phyloP scores from a whole-genome alignment of 352 stramenopile genomes.

The Pythium brachiatum region DNA sequence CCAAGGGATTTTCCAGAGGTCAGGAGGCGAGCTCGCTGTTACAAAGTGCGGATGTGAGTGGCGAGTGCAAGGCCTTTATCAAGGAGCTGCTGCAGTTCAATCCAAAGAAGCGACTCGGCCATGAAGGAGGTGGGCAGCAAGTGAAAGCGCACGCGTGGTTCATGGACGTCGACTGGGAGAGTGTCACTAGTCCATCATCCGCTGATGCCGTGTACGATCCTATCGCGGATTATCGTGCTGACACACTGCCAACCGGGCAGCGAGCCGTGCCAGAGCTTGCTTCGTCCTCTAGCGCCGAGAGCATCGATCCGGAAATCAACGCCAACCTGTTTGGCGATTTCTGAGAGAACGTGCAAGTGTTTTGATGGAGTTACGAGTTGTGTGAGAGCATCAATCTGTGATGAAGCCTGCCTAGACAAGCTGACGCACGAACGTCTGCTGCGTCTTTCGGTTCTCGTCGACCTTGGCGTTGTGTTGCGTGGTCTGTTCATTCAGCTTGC shows the following conservation, averaged over 20 bases:
- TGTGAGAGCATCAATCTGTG: neutral
- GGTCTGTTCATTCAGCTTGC: slow-evolving; percentile 37
- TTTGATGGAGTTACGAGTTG: neutral
- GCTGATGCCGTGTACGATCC: slow-evolving; percentile 31
- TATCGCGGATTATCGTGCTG: slow-evolving; percentile 31
- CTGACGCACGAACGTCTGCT: slow-evolving; percentile 39
- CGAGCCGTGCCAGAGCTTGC: neutral
- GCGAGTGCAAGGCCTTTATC: slow-evolving; percentile 11
- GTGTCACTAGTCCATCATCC: neutral
- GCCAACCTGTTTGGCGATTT: slow-evolving; percentile 72
- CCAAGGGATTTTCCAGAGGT: slow-evolving; percentile 9
- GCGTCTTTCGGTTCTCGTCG: slow-evolving; percentile 44
- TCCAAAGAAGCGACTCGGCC: slow-evolving; percentile 42
- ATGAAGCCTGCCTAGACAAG: slow-evolving; percentile 14
- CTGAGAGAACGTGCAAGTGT: slow-evolving; percentile 22
- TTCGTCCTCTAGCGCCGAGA: slow-evolving; percentile 61
- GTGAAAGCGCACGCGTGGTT: slow-evolving; percentile 72
- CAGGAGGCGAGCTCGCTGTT: slow-evolving; percentile 3
- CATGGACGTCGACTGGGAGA: slow-evolving; percentile 44
- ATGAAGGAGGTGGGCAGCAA: slow-evolving; percentile 37
- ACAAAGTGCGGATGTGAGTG: neutral
- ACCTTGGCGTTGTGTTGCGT: slow-evolving; percentile 47
- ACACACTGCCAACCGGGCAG: neutral
- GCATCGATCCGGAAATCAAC: slow-evolving; percentile 66
- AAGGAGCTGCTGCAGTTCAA: slow-evolving; percentile 22